Evolutionary conservation across 768 basidiomycete species (phyloP).

Genomic region (Leccinum subgranulosum): DNA sequence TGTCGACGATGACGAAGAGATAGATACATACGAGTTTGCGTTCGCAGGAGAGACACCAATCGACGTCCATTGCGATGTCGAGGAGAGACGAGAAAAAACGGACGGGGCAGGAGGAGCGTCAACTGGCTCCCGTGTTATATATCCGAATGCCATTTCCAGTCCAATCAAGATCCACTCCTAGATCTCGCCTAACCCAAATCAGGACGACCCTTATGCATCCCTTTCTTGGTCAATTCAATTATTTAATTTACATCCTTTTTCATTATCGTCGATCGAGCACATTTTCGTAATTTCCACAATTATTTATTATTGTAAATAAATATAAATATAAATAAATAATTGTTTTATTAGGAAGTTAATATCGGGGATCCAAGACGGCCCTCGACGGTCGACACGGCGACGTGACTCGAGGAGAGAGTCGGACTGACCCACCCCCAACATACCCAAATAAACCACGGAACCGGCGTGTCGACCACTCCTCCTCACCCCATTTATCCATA

Average conservation of each 20-base stretch:
- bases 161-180: slow-evolving; percentile 17
- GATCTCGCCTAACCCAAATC: slow-evolving; percentile 18
- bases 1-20: not conserved
- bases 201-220: slow-evolving; percentile 17
- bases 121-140: slow-evolving; percentile 27
- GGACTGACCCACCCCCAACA: slow-evolving; percentile 4
- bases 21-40: slow-evolving; percentile 48
- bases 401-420: not conserved
- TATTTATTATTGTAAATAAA: slow-evolving; percentile 10
- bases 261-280: slow-evolving; percentile 35
- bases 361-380: slow-evolving; percentile 8
- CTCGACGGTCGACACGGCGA: slow-evolving; percentile 10
- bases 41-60: slow-evolving; percentile 71
- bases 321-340: not conserved
- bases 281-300: slow-evolving; percentile 18
- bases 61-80: slow-evolving; percentile 49
- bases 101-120: slow-evolving; percentile 12
- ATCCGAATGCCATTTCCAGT: slow-evolving; percentile 23
- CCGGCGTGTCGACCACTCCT: slow-evolving; percentile 12
- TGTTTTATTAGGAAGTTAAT: not conserved
- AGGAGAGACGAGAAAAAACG: slow-evolving; percentile 11
- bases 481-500: slow-evolving; percentile 19
- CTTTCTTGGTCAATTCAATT: slow-evolving; percentile 25
- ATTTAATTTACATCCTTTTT: slow-evolving; percentile 32
- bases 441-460: slow-evolving; percentile 23